A percentile compares a stretch with the other conserved stretches of the same genome.
phyloP scores from a whole-genome alignment of 2,329 filamentous ascomycete genomes.

The Phialemoniopsis sp. region DNA sequence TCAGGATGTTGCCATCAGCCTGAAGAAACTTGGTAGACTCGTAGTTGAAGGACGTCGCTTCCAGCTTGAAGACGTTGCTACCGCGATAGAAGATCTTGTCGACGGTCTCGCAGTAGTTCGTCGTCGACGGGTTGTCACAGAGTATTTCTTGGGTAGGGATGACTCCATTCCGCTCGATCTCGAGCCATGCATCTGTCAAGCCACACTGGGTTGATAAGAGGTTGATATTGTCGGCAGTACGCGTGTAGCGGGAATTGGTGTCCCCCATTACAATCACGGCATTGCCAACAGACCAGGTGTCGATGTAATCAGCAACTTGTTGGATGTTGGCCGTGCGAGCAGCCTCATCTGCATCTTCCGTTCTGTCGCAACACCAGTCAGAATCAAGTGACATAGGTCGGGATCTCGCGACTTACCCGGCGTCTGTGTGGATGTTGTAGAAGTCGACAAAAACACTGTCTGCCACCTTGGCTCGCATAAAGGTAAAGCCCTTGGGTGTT shows the following conservation, averaged over 20 bases:
- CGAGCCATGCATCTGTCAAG: conserved; percentile 56
- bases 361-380: conserved; percentile 21
- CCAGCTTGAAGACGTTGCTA: conserved; percentile 38
- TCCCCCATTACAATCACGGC: conserved; percentile 62
- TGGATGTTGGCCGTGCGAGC: conserved; percentile 56
- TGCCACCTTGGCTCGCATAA: conserved; percentile 53
- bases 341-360: conserved; percentile 41
- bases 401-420: conserved; percentile 24
- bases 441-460: conserved; percentile 54
- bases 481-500: conserved; percentile 67
- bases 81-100: conserved; percentile 63
- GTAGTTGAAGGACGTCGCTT: conserved; percentile 49
- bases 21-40: conserved; percentile 53
- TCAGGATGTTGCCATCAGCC: conserved; percentile 49
- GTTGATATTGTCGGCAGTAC: conserved; percentile 44
- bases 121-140: conserved; percentile 55
- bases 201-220: conserved; percentile 46
- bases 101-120: conserved; percentile 57
- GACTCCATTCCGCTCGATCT: conserved; percentile 43
- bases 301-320: conserved; percentile 56
- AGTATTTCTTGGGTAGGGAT: conserved; percentile 38
- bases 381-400: too few relatives aligned
- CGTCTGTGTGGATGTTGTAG: conserved; percentile 66
- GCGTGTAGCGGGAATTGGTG: conserved; percentile 62
- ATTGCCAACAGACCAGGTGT: conserved; percentile 50